A percentile compares a stretch with the other conserved stretches of the same genome.
Conservation (phyloP, 75 land plant genomes). For the Cupressus sempervirens region DNA sequence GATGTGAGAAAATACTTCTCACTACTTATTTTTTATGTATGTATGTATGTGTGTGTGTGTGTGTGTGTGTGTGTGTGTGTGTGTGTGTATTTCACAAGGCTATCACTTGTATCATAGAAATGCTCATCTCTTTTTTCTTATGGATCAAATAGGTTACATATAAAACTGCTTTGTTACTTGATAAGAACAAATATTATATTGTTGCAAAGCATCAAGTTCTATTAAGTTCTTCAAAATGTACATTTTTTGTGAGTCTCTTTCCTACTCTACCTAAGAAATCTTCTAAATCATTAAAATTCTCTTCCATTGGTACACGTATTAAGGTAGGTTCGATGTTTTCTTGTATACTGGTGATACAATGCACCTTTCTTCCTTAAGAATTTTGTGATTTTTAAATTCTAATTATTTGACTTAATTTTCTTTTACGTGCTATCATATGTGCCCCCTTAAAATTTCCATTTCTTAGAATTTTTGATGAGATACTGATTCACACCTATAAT, state of each 20-base stretch:
- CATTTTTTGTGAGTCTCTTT: slow-evolving; percentile 84
- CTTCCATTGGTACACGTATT: slow-evolving; percentile 93
- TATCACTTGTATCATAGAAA: neutral
- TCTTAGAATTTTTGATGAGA: neutral
- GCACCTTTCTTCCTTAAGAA: neutral
- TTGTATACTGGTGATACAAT: neutral
- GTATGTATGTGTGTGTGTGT: no score
- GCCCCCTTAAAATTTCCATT: neutral
- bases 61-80: no score
- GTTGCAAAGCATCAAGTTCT: slow-evolving; percentile 98
- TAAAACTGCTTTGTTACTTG: slow-evolving; percentile 89
- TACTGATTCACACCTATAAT: neutral
- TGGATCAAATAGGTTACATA: slow-evolving; percentile 77
- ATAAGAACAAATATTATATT: slow-evolving; percentile 98
- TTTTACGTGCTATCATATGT: neutral
- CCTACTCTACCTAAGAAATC: slow-evolving; percentile 77
- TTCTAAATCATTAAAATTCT: slow-evolving; percentile 87
- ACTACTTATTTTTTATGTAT: neutral
- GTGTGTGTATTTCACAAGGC: neutral
- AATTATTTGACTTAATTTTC: neutral
- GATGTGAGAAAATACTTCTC: slow-evolving; percentile 57
- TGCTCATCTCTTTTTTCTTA: neutral
- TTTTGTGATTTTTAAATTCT: neutral
- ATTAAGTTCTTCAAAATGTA: slow-evolving; percentile 71
- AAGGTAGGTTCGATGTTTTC: slow-evolving; percentile 45